Percentiles rank a stretch among this genome's conserved stretches.
Evolutionary conservation across 169 alveolate genomes (phyloP).

Genomic region (Neospora caninum): DNA sequence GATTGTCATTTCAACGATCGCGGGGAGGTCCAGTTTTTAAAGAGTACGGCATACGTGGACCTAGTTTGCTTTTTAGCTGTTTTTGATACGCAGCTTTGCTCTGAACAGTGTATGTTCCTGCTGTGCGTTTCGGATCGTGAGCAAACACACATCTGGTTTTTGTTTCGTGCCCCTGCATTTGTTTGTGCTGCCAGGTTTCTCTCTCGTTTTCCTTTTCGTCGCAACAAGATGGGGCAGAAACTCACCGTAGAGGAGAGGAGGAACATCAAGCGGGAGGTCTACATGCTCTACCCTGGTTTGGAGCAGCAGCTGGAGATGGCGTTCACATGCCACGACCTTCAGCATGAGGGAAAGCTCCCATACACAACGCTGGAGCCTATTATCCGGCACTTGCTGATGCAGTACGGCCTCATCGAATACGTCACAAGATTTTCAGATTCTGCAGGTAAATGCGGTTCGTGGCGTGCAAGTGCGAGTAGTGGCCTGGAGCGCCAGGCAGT

Average conservation of each 20-base stretch:
- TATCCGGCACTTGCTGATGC: slow-evolving; percentile 82
- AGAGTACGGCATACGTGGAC: no score
- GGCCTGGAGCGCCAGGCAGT: neutral
- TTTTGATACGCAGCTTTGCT: no score
- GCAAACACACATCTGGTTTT: no score
- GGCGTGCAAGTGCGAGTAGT: neutral
- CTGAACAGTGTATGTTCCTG: no score
- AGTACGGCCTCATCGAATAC: slow-evolving; percentile 83
- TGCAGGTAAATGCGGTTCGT: slow-evolving; percentile 70
- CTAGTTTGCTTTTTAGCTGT: no score
- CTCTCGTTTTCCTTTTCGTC: neutral
- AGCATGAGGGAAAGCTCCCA: slow-evolving; percentile 78
- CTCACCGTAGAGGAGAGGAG: slow-evolving; percentile 68
- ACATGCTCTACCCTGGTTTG: slow-evolving; percentile 80
- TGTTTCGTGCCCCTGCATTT: neutral
- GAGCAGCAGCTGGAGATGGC: slow-evolving; percentile 82
- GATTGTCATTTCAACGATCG: no score
- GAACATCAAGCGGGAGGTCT: slow-evolving; percentile 65
- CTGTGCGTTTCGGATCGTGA: no score
- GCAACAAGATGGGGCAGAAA: slow-evolving; percentile 65
- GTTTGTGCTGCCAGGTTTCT: neutral
- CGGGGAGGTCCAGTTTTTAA: no score
- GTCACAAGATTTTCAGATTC: slow-evolving; percentile 76
- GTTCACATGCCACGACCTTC: slow-evolving; percentile 83
- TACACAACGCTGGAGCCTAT: slow-evolving; percentile 83